phyloP scores from a whole-genome alignment of 768 basidiomycete genomes.

The Postia placenta region DNA sequence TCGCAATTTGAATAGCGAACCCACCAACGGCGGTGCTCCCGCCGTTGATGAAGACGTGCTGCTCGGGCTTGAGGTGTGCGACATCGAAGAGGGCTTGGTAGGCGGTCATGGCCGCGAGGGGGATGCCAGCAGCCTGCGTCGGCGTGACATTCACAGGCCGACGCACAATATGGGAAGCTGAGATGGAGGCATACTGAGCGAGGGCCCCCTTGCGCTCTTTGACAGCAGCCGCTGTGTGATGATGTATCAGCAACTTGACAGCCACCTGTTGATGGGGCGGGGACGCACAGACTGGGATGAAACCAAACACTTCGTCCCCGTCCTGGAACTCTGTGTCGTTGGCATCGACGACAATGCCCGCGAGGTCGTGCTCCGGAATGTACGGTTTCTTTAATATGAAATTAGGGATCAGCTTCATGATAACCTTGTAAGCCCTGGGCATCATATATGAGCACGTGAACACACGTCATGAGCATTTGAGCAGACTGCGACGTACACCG shows the following conservation, averaged over 20 bases:
- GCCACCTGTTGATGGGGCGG: too few relatives aligned
- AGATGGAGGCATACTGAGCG: slow-evolving; percentile 48
- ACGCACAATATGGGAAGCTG: slow-evolving; percentile 31
- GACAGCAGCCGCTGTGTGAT: slow-evolving; percentile 22
- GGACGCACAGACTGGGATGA: slow-evolving; percentile 33
- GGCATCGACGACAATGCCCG: slow-evolving; percentile 54
- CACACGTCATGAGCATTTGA: neutral
- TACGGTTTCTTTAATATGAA: slow-evolving; percentile 42
- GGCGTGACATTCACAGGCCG: slow-evolving; percentile 47
- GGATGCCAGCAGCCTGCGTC: slow-evolving; percentile 54
- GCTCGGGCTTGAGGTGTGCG: slow-evolving; percentile 47
- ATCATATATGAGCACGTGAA: too few relatives aligned
- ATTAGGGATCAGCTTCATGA: slow-evolving; percentile 44
- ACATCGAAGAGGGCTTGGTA: slow-evolving; percentile 45
- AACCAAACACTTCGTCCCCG: slow-evolving; percentile 65
- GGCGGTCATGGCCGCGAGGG: slow-evolving; percentile 54
- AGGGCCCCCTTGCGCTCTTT: slow-evolving; percentile 49
- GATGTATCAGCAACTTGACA: neutral
- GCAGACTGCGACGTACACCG: slow-evolving; percentile 39
- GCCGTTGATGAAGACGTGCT: slow-evolving; percentile 63
- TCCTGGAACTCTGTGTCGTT: slow-evolving; percentile 45
- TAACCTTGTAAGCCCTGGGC: slow-evolving; percentile 57
- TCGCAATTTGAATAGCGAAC: slow-evolving; percentile 71
- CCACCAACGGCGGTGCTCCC: slow-evolving; percentile 64
- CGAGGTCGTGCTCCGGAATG: slow-evolving; percentile 54